Conservation (phyloP, 225 moss, liverwort and hornwort species). For the Physcomitrium patens region DNA sequence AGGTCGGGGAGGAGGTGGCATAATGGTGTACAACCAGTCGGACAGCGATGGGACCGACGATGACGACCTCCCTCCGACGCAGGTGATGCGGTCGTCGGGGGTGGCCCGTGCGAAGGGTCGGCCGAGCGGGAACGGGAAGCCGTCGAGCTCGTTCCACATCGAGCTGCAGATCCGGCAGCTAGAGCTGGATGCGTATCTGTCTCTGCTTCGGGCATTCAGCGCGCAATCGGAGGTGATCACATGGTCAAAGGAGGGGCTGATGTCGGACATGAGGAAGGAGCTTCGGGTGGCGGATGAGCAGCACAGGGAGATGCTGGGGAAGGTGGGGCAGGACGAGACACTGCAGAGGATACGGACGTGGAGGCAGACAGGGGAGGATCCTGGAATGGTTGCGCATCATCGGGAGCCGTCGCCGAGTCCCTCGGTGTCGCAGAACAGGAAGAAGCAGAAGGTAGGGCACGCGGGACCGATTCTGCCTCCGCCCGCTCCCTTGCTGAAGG, state of each 20-base stretch:
- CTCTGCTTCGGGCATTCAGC: slow-evolving; percentile 67
- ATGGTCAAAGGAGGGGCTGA: slow-evolving; percentile 69
- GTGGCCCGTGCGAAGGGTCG: slow-evolving; percentile 46
- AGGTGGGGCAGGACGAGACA: slow-evolving; percentile 53
- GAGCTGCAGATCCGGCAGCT: slow-evolving; percentile 67
- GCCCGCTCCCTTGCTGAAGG: slow-evolving; percentile 50
- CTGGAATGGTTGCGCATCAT: slow-evolving; percentile 33
- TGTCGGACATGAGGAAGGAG: slow-evolving; percentile 71
- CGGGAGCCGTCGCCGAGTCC: slow-evolving; percentile 75
- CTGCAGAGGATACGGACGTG: slow-evolving; percentile 61
- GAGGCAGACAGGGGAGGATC: slow-evolving; percentile 47
- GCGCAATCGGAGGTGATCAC: slow-evolving; percentile 71
- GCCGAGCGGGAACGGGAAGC: slow-evolving; percentile 73
- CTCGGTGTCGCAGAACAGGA: slow-evolving; percentile 66
- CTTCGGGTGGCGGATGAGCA: slow-evolving; percentile 71
- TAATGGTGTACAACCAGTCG: slow-evolving; percentile 37
- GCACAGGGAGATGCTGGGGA: slow-evolving; percentile 67
- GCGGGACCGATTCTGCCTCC: slow-evolving; percentile 47
- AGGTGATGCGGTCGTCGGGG: slow-evolving; percentile 35
- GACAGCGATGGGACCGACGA: slow-evolving; percentile 49
- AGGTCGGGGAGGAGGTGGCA: background rate
- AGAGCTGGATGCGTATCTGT: slow-evolving; percentile 73
- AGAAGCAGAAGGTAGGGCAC: slow-evolving; percentile 71
- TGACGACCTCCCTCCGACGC: slow-evolving; percentile 68
- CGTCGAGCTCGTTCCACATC: slow-evolving; percentile 42